These are phyloP conservation scores for Candida ipomoeae DNA, from an alignment of 805 yeast genomes.

Conservation along the genomic window DNA sequence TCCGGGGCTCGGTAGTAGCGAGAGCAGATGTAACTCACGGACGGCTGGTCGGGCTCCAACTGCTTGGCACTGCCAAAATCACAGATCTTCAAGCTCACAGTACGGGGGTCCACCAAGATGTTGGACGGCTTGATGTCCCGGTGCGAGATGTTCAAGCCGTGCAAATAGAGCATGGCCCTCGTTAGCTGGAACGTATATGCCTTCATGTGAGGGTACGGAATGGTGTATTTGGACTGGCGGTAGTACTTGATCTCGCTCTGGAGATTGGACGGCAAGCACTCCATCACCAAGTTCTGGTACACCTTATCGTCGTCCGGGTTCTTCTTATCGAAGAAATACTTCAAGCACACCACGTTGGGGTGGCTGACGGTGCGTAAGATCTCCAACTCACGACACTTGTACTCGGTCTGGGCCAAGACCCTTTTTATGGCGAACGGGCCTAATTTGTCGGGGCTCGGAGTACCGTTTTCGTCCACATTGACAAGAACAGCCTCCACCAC, in stretches of 20 bases:
- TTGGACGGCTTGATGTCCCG: conserved; percentile 84
- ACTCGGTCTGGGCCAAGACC: conserved; percentile 85
- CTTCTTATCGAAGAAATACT: conserved; percentile 67
- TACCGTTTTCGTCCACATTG: conserved; percentile 25
- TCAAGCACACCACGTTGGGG: conserved; percentile 70
- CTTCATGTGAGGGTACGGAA: conserved; percentile 72
- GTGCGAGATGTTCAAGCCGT: conserved; percentile 76
- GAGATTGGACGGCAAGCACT: conserved; percentile 76
- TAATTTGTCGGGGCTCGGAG: conserved; percentile 41
- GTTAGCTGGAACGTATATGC: conserved; percentile 77
- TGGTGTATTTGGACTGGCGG: conserved; percentile 53
- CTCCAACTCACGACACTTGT: conserved; percentile 77
- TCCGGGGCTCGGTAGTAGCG: conserved; percentile 97
- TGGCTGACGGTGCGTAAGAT: conserved; percentile 70
- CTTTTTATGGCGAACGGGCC: conserved; percentile 84
- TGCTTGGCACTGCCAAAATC: conserved; percentile 85
- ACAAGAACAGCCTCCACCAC: conserved; percentile 67
- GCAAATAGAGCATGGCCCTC: conserved; percentile 77
- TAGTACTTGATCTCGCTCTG: conserved; percentile 72
- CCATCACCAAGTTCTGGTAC: conserved; percentile 83
- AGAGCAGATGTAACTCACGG: conserved; percentile 93
- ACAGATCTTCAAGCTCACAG: conserved; percentile 67
- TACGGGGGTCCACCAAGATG: conserved; percentile 67
- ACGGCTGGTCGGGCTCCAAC: conserved; percentile 74
- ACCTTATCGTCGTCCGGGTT: conserved; percentile 59